Evolutionary conservation across 352 stramenopile genomes (phyloP).

Genomic region (Stephanocyclus meneghinianus): DNA sequence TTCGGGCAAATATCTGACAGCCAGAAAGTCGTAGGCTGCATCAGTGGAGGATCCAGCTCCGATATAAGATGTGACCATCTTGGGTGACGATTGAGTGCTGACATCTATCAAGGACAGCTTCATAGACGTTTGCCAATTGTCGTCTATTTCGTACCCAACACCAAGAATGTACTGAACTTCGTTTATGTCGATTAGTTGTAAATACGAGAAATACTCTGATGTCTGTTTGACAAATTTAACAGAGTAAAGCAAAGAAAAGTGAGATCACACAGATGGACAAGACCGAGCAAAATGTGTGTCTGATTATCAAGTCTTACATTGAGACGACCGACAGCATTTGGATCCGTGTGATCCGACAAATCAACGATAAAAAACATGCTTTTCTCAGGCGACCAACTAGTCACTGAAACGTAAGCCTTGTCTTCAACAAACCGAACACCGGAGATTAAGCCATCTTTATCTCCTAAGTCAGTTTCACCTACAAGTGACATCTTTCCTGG

Average conservation of each 20-base stretch:
- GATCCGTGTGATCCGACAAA: constrained; percentile 6
- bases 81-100: no score
- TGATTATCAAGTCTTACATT: constrained; percentile 2
- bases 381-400: not conserved
- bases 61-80: not conserved
- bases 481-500: constrained; percentile 10
- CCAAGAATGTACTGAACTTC: not conserved
- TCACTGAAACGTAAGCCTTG: constrained; percentile 11
- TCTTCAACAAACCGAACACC: constrained; percentile 11
- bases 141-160: no score
- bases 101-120: no score
- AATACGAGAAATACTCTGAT: constrained; percentile 1
- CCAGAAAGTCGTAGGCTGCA: constrained; percentile 10
- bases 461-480: constrained; percentile 5
- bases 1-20: constrained; percentile 13
- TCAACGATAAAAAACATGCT: constrained; percentile 9
- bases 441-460: not conserved
- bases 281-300: not conserved
- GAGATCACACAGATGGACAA: not conserved
- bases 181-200: constrained; percentile 22
- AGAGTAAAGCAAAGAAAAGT: not conserved
- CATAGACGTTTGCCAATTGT: no score
- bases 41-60: not conserved
- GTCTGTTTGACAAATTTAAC: not conserved
- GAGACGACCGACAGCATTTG: constrained; percentile 5